Evolutionary conservation across 2,329 filamentous ascomycete genomes (phyloP), one percentile per base, ranked within the genome.

Genomic region (Nectriaceae sp.): DNA sequence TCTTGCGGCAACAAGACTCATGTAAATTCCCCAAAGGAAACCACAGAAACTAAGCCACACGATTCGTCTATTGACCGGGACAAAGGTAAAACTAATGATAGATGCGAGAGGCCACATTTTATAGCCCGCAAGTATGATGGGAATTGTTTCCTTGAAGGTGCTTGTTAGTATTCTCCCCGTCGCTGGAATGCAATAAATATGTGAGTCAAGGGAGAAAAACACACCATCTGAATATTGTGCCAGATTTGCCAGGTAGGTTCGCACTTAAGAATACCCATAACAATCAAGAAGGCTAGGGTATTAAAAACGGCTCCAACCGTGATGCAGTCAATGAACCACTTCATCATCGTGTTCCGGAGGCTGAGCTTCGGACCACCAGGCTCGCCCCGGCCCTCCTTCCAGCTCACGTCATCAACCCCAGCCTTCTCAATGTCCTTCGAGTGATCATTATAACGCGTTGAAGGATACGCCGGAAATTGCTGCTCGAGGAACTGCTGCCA

Each of bases 401-500:
- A 47, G 37, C 57, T 47, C 5, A 52, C 56, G 42, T 65, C 58
- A 29, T 63, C 61, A 11, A 57, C 57, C 4, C 56, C 59, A 37
- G 51, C 58, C 53, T 67, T 62, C 51, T 70, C 66, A 3, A 65
- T 48, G 21, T 67, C 64, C 1, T 41, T 46, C 2, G 56, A 29
- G 8, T 40, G 62, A 22, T 53, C 56, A 5, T 41, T 42, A 19
- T 44, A 51, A 3, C 21, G 44, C 24, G 33, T 22, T 0, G 52
- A n/a, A 11, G 58, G 64, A 53, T 74, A 72, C 0, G 76, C 77
- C 1, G 80, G 80, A 46, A 82, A 80, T 10, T 64, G 71, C 19
- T 70, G 68, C 63, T 83, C 80, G 22, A 83, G 72, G 22, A 73
- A 73, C 46, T 77, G 73, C 56, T 84, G 79, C 80, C 81, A 84